A percentile compares a stretch with the other conserved stretches of the same genome.
These are phyloP conservation scores for Chenopodium berlandieri DNA, from an alignment of 148 eudicot species.

Conservation along the genomic window DNA sequence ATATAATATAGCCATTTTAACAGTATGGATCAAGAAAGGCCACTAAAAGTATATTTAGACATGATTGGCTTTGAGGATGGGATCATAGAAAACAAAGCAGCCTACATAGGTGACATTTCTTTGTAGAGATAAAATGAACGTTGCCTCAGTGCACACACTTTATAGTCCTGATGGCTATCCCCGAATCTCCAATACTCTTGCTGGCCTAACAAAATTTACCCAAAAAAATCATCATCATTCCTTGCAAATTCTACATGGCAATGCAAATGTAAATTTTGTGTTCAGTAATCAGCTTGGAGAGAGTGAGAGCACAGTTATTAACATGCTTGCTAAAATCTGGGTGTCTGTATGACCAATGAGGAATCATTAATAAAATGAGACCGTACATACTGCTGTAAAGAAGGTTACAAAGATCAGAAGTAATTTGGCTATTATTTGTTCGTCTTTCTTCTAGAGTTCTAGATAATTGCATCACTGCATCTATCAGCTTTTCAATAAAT, in stretches of 20 bases:
- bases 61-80: background rate
- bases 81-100: background rate
- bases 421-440: background rate
- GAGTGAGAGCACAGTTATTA: background rate
- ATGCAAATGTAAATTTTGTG: slow-evolving; percentile 8
- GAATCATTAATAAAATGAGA: background rate
- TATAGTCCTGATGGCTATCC: background rate
- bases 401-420: background rate
- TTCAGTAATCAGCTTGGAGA: background rate
- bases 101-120: background rate
- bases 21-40: background rate
- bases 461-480: background rate
- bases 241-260: background rate
- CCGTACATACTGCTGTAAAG: background rate
- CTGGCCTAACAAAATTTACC: background rate
- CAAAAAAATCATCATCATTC: background rate
- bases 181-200: background rate
- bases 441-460: background rate
- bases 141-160: background rate
- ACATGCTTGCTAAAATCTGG: background rate
- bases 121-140: background rate
- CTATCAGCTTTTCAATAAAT: too few relatives aligned
- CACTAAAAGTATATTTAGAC: background rate
- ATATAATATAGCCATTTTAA: background rate
- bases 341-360: background rate